These are phyloP conservation scores for Tetrapisispora phaffii DNA, from an alignment of 805 yeast species.

Conservation along the genomic window DNA sequence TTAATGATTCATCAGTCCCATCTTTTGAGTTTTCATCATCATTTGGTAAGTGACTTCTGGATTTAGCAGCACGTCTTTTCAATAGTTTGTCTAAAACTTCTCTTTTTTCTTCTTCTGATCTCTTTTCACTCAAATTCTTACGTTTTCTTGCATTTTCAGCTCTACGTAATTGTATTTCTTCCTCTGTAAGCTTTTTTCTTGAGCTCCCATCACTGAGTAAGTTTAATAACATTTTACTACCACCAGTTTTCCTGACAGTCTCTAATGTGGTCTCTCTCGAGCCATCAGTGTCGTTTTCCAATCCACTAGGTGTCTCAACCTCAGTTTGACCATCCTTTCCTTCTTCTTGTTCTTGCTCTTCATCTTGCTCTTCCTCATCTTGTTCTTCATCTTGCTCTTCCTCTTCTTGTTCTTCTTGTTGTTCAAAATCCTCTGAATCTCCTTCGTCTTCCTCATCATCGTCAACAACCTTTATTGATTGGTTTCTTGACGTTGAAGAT, in stretches of 20 bases:
- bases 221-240: constrained; percentile 17
- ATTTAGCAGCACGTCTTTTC: constrained; percentile 72
- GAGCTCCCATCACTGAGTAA: constrained; percentile 12
- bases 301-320: constrained; percentile 9
- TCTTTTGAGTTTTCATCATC: constrained; percentile 12
- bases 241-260: constrained; percentile 12
- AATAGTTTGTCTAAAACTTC: constrained; percentile 82
- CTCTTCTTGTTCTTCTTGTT: constrained; percentile 18
- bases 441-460: constrained; percentile 9
- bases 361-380: constrained; percentile 8
- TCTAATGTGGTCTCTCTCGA: constrained; percentile 14
- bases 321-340: constrained; percentile 17
- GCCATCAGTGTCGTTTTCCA: constrained; percentile 7
- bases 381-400: constrained; percentile 21
- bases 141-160: constrained; percentile 86
- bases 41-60: constrained; percentile 32
- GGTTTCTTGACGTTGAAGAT: not conserved
- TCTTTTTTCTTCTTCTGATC: constrained; percentile 82
- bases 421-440: constrained; percentile 14
- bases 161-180: constrained; percentile 69
- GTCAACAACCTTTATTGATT: constrained; percentile 5
- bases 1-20: constrained; percentile 8
- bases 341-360: constrained; percentile 8
- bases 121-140: constrained; percentile 71
- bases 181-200: constrained; percentile 63